These are phyloP conservation scores for Aspergillus funiculosus DNA, from an alignment of 495 filamentous ascomycete species.

Conservation along the genomic window DNA sequence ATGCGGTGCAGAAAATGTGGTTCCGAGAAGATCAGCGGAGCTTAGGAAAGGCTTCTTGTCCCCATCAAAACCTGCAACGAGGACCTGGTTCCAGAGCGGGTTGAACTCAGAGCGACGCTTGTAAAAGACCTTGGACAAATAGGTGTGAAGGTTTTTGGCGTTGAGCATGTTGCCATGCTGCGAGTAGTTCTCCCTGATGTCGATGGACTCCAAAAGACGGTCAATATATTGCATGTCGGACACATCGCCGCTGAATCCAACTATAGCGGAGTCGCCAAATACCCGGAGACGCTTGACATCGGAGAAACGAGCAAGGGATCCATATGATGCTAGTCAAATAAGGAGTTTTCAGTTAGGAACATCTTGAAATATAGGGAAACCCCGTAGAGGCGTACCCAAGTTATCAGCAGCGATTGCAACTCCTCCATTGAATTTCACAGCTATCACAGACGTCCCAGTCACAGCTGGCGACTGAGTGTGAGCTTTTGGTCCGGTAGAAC, in stretches of 20 bases:
- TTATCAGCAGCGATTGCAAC: slow-evolving; percentile 97
- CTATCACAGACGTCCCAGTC: slow-evolving; percentile 92
- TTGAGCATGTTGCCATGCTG: slow-evolving; percentile 56
- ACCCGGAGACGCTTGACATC: slow-evolving; percentile 83
- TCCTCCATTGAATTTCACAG: slow-evolving; percentile 90
- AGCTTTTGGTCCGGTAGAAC: slow-evolving; percentile 62
- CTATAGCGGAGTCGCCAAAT: slow-evolving; percentile 65
- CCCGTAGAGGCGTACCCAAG: slow-evolving; percentile 55
- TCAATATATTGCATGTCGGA: slow-evolving; percentile 98
- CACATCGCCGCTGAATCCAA: slow-evolving; percentile 91
- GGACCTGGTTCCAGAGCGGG: slow-evolving; percentile 91
- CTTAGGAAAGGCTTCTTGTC: slow-evolving; percentile 80
- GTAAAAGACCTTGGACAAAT: slow-evolving; percentile 91
- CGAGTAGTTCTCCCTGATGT: slow-evolving; percentile 83
- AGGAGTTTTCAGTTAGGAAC: neutral
- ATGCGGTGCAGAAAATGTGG: slow-evolving; percentile 78
- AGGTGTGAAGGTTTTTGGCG: slow-evolving; percentile 93
- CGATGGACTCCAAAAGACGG: slow-evolving; percentile 77
- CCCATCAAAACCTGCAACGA: slow-evolving; percentile 82
- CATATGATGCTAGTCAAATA: slow-evolving; percentile 73
- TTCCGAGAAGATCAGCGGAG: slow-evolving; percentile 85
- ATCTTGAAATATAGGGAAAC: neutral
- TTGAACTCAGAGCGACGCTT: slow-evolving; percentile 90
- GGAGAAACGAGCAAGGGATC: slow-evolving; percentile 92
- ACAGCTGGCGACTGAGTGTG: slow-evolving; percentile 89